Evolutionary conservation across 1,284 basidiomycete species (phyloP).

Genomic region (Amylostereum chailletii): DNA sequence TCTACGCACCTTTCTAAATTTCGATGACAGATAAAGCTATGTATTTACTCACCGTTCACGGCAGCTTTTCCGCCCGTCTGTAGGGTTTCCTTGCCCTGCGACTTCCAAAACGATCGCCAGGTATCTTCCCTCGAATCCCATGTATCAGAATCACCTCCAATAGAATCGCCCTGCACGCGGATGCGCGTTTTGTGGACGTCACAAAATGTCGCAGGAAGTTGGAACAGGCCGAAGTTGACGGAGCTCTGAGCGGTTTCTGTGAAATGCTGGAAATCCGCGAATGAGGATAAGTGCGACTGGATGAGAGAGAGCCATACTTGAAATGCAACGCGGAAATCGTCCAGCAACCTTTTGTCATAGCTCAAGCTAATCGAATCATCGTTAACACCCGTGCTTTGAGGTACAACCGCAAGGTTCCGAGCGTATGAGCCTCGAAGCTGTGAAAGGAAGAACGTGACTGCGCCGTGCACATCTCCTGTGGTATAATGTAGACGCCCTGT

Average conservation of each 20-base stretch:
- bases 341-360: conserved; percentile 57
- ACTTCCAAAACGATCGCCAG: conserved; percentile 56
- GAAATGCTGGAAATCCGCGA: conserved; percentile 43
- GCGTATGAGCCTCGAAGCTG: conserved; percentile 35
- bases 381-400: not conserved
- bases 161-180: conserved; percentile 41
- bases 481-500: conserved; percentile 69
- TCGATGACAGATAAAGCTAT: not conserved
- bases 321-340: conserved; percentile 74
- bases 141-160: conserved; percentile 30
- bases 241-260: conserved; percentile 40
- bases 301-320: conserved; percentile 30
- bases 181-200: conserved; percentile 41
- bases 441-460: conserved; percentile 60
- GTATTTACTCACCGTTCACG: conserved; percentile 43
- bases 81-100: conserved; percentile 42
- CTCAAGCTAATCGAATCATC: conserved; percentile 12
- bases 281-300: conserved; percentile 3
- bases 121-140: conserved; percentile 58
- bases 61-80: conserved; percentile 46
- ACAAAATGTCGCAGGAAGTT: conserved; percentile 54
- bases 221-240: conserved; percentile 31
- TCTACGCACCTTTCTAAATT: conserved; percentile 31
- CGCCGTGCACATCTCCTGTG: conserved; percentile 60
- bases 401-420: not conserved